Base-by-base conservation (phyloP, 495 filamentous ascomycete species). In the Venustampulla echinocandica region DNA sequence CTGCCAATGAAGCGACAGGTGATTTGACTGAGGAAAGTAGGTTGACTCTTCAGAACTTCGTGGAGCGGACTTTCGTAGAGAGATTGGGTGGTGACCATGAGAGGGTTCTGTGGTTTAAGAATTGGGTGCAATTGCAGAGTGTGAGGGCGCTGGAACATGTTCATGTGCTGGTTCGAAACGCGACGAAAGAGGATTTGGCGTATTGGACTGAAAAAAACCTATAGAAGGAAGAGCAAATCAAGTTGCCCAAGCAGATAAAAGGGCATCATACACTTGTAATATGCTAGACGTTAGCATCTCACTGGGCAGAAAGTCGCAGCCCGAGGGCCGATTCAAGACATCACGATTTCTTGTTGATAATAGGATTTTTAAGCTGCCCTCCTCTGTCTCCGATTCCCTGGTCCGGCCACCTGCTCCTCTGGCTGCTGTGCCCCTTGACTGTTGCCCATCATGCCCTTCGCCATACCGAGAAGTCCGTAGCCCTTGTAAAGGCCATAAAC, bases 101-200 rank as follows among this genome's bases (percentile, higher is more conserved):
- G 4, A 76, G 74, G 48, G 85, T 95, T 49, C 49, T 89, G 55
- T 96, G 86, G 85, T 95, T 95, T 59, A 95, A 94, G 74, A 96
- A 96, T 58, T 93, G 85, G 84, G 79, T 79, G 40, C 76, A 76
- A n/a, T 62, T 94, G 59, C 88, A 95, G 68, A 93, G 87, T 61
- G 87, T 96, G 39, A 69, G 83, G 42, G 75, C 79, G 5, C 64
- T 95, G 46, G 89, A 94, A 55, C 89, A 86, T 69, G 66, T 87
- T 4, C 82, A 86, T 71, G 61, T 65, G 34, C 37, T 66, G 35
- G 53, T 64, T 32, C 53, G 54, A 19, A 40, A 46, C 39, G 55
- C 36, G 1, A 47, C 23, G 21, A 43, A 44, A 21, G 50, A 53
- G 37, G 54, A 57, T 34, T 15, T 57, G 25, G 43, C 51, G 46